A percentile compares a stretch with the other conserved stretches of the same genome.
Conservation (phyloP, 352 stramenopile species). For the Thraustochytrium sp. region DNA sequence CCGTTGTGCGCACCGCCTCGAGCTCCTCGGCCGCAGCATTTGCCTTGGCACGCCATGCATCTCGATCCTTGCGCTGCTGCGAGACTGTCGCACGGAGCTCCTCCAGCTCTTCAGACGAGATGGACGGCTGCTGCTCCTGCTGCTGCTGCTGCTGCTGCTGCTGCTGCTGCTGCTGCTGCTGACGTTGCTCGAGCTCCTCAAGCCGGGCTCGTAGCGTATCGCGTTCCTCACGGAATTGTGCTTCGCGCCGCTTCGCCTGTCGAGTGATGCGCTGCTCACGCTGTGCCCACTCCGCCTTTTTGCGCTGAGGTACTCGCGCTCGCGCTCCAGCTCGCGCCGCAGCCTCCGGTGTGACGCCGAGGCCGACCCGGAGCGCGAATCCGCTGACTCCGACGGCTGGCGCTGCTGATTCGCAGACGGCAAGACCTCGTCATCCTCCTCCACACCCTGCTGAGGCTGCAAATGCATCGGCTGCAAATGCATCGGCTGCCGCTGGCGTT, state of each 20-base stretch:
- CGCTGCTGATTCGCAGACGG: no score
- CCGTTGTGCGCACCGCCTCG: not conserved
- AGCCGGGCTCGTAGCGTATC: not conserved
- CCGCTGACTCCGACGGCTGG: no score
- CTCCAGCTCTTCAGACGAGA: no score
- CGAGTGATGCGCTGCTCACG: not conserved
- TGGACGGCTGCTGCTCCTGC: no score
- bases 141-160: no score
- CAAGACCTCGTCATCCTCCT: not conserved
- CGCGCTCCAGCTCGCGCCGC: constrained; percentile 6
- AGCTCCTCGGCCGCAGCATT: not conserved
- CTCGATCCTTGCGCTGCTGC: no score
- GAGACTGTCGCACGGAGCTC: no score
- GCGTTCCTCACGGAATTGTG: not conserved
- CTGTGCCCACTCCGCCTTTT: constrained; percentile 13
- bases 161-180: not conserved
- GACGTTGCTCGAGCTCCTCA: not conserved
- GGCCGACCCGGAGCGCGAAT: not conserved
- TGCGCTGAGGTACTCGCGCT: not conserved
- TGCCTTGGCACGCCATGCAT: no score
- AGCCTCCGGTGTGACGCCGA: not conserved
- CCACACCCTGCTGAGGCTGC: not conserved
- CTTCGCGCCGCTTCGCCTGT: not conserved
- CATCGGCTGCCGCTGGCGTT: not conserved
- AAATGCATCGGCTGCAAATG: not conserved